phyloP scores from a whole-genome alignment of 495 filamentous ascomycete species.

The Bryoglossum gracile region DNA sequence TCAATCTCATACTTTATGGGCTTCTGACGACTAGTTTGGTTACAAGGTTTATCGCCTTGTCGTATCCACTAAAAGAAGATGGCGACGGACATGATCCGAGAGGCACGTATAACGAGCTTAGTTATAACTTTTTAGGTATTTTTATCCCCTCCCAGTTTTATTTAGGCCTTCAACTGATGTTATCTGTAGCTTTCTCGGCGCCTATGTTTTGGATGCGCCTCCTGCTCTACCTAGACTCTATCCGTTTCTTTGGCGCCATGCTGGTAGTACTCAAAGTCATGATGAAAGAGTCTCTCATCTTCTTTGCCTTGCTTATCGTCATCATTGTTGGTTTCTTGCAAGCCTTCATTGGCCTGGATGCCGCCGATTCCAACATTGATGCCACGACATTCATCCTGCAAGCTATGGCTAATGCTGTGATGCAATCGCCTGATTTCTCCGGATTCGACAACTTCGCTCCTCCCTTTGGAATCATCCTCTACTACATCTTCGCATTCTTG shows the following conservation, averaged over 20 bases:
- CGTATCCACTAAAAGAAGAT: constrained; percentile 44
- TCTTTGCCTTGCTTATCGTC: constrained; percentile 87
- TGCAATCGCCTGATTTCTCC: constrained; percentile 84
- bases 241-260: constrained; percentile 97
- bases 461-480: constrained; percentile 82
- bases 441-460: constrained; percentile 70
- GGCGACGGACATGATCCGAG: constrained; percentile 40
- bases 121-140: constrained; percentile 70
- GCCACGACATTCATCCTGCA: constrained; percentile 69
- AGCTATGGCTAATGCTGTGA: constrained; percentile 82
- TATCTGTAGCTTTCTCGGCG: constrained; percentile 64
- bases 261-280: constrained; percentile 94
- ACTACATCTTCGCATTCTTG: constrained; percentile 96
- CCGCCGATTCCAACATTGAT: constrained; percentile 52
- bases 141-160: neutral
- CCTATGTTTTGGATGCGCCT: constrained; percentile 97
- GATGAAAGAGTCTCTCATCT: constrained; percentile 98
- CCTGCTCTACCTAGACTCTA: constrained; percentile 85
- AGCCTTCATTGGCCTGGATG: constrained; percentile 90
- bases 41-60: constrained; percentile 68
- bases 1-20: constrained; percentile 77
- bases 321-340: constrained; percentile 89
- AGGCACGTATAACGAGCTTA: constrained; percentile 64
- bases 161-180: constrained; percentile 22
- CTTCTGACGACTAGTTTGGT: constrained; percentile 70